phyloP scores from a whole-genome alignment of 768 basidiomycete genomes.

The Boletellus emodensis region DNA sequence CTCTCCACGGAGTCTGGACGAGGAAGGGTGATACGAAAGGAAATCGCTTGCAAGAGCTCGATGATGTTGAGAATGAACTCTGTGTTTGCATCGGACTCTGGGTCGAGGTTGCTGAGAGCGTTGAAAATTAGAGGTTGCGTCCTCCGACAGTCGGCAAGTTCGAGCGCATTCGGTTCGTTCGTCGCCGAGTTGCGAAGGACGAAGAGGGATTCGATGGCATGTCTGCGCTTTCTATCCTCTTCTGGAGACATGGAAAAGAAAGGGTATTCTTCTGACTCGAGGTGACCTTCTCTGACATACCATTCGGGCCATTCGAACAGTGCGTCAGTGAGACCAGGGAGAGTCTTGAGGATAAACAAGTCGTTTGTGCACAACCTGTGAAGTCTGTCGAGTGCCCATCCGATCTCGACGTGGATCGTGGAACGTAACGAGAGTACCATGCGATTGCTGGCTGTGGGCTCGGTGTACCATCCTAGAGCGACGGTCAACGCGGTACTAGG shows the following conservation, averaged over 20 bases:
- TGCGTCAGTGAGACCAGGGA: constrained; percentile 78
- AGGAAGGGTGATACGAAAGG: constrained; percentile 40
- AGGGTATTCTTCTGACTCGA: constrained; percentile 37
- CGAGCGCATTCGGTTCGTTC: constrained; percentile 60
- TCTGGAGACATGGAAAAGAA: constrained; percentile 58
- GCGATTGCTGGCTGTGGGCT: constrained; percentile 71
- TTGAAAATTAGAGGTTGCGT: constrained; percentile 65
- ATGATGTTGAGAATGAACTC: constrained; percentile 71
- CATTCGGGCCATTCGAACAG: constrained; percentile 87
- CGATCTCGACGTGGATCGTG: constrained; percentile 74
- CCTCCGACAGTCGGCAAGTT: constrained; percentile 54
- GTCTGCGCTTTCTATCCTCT: constrained; percentile 53
- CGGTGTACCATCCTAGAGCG: constrained; percentile 78
- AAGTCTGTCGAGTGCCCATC: constrained; percentile 87
- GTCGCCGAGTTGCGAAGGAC: constrained; percentile 84
- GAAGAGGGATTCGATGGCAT: constrained; percentile 83
- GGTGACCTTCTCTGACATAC: constrained; percentile 66
- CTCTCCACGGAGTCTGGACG: constrained; percentile 33
- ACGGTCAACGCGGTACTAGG: constrained; percentile 5
- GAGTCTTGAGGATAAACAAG: constrained; percentile 62
- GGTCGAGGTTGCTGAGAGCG: constrained; percentile 58
- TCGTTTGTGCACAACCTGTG: constrained; percentile 79
- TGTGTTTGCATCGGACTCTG: constrained; percentile 58
- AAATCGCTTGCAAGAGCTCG: constrained; percentile 67
- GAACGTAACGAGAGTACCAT: constrained; percentile 90